Evolutionary conservation across 2,329 filamentous ascomycete species (phyloP), one percentile per base, ranked within the genome.

Genomic region (Blastomyces silverae): DNA sequence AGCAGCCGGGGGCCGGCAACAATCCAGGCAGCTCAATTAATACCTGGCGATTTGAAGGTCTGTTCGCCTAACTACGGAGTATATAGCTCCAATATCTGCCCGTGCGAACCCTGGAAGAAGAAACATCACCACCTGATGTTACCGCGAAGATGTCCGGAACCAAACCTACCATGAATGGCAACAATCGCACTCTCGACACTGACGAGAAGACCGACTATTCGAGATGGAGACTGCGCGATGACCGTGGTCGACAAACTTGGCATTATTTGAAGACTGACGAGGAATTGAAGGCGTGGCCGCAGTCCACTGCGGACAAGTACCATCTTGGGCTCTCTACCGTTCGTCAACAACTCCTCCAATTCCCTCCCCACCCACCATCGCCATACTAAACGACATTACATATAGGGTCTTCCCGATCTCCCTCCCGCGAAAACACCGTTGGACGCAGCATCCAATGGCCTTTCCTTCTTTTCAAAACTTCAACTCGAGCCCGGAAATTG

Each of bases 401-500:
- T 44, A 22, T 68, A 97, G 93, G 84, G 84, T 63, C 84, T 92
- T 8, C 91, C 92, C 0, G 79, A 85, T 4, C 85, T 97, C 0
- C 85, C 88, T 28, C 80, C 83, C 65, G 82, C 93, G 3, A 85
- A 86, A 67, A 92, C 82, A 2, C 88, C 93, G 5, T 82, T 94
- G 64, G 85, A 94, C 69, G 82, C 91, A 4, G 91, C 91, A 2
- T 81, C 83, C 66, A 99, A 99, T 79, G 92, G 89, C 48, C 83
- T 97, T 63, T 81, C 85, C 3, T 97, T 96, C 81, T 96, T 95
- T 79, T 90, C 92, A 65, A 85, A 93, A 68, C 84, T 97, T 31
- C 94, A 99, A 75, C 83, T 97, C 0, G 87, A 89, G 17, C 89
- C 91, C 0, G 94, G 94, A 5, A 91, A 97, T 73, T 99, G 94